Evolutionary conservation across 1,284 basidiomycete genomes (phyloP).

Genomic region (Apiotrichum mycotoxinovorans): DNA sequence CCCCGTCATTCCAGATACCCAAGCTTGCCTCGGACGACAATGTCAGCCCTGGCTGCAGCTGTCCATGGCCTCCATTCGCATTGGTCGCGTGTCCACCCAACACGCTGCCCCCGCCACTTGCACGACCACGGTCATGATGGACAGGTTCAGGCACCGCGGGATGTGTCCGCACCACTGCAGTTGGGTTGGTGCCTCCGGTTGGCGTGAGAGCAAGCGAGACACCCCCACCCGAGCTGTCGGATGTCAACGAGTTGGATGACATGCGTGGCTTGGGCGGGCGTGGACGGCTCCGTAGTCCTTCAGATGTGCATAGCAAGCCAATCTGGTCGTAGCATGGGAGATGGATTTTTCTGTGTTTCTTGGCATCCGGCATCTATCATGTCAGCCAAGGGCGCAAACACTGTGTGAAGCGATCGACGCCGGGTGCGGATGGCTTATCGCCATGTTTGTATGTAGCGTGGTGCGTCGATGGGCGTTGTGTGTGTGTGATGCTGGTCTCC

Average conservation of each 20-base stretch:
- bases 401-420: too few species aligned
- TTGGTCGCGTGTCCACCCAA: slow-evolving; percentile 2
- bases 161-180: background rate
- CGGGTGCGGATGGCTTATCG: background rate
- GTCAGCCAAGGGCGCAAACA: slow-evolving; percentile 6
- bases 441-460: background rate
- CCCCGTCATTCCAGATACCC: slow-evolving; percentile 12
- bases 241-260: slow-evolving; percentile 15
- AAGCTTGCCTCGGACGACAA: slow-evolving; percentile 5
- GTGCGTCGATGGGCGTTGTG: background rate
- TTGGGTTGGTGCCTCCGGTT: slow-evolving; percentile 3
- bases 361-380: slow-evolving; percentile 21
- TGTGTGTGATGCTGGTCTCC: background rate
- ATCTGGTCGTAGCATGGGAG: slow-evolving; percentile 38
- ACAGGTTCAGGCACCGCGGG: background rate
- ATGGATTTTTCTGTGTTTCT: slow-evolving; percentile 39
- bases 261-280: slow-evolving; percentile 12
- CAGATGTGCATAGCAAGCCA: slow-evolving; percentile 28
- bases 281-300: slow-evolving; percentile 4
- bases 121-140: background rate
- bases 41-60: slow-evolving; percentile 11
- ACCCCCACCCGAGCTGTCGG: slow-evolving; percentile 25
- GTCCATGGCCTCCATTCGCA: slow-evolving; percentile 3
- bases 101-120: background rate
- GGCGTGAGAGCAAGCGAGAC: slow-evolving; percentile 12